Evolutionary conservation across 495 filamentous ascomycete genomes (phyloP).

Genomic region (Antarctomyces pellizariae): DNA sequence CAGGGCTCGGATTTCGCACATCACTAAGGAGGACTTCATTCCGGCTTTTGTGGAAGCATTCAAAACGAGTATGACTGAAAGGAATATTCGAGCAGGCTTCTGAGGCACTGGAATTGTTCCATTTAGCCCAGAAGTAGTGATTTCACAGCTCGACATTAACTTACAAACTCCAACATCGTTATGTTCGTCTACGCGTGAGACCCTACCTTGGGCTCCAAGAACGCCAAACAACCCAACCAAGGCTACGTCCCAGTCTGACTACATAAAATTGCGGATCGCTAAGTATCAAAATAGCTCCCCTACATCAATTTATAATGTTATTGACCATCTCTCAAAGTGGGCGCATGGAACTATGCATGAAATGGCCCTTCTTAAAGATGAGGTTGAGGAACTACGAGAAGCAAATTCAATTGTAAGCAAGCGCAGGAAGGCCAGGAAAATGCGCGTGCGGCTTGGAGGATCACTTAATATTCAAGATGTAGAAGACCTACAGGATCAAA

Average conservation of each 20-base stretch:
- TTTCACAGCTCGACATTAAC: neutral
- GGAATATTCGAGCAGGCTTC: conserved; percentile 7
- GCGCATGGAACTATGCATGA: no score
- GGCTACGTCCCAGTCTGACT: neutral
- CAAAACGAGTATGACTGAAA: conserved; percentile 3
- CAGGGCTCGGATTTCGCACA: conserved; percentile 2
- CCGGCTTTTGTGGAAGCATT: conserved; percentile 2
- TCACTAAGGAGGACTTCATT: conserved; percentile 8
- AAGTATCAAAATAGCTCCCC: conserved; percentile 2
- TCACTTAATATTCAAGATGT: no score
- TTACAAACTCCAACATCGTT: neutral
- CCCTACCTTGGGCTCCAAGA: neutral
- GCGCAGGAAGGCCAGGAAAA: no score
- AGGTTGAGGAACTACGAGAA: no score
- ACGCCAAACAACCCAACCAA: neutral
- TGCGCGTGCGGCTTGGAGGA: no score
- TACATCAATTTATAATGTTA: conserved; percentile 1
- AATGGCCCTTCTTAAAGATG: no score
- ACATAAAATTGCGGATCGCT: conserved; percentile 1
- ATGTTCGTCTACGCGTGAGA: neutral
- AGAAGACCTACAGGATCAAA: no score
- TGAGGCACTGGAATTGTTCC: conserved; percentile 5
- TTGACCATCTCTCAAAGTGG: conserved; percentile 1
- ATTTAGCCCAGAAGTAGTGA: conserved; percentile 1
- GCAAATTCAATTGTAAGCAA: no score